Percentiles rank a stretch among this genome's conserved stretches.
phyloP scores from a whole-genome alignment of 2,329 filamentous ascomycete genomes.

The Alternaria gaisen region DNA sequence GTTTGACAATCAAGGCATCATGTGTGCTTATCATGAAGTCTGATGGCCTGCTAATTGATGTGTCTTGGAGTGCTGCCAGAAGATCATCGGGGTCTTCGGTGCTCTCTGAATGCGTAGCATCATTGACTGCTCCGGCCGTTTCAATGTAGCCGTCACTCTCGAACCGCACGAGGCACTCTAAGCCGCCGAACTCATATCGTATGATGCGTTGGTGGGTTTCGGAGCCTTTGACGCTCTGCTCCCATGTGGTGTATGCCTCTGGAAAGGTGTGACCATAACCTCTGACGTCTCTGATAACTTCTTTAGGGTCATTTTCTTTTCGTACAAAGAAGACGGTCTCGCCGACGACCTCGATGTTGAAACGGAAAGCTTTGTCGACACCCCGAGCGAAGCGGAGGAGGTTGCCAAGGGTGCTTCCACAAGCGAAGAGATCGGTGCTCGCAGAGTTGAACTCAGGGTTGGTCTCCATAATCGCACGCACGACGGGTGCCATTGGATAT shows the following conservation, averaged over 20 bases:
- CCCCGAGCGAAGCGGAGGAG: conserved; percentile 65
- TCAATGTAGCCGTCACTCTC: conserved; percentile 66
- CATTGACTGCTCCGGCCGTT: background rate
- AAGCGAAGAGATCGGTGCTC: conserved; percentile 65
- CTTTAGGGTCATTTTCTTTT: conserved; percentile 67
- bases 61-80: conserved; percentile 17
- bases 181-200: conserved; percentile 64
- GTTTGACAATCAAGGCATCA: conserved; percentile 27
- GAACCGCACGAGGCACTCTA: conserved; percentile 64
- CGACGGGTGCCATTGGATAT: conserved; percentile 62
- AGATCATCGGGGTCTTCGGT: conserved; percentile 16
- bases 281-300: conserved; percentile 62
- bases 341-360: conserved; percentile 65
- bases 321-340: conserved; percentile 70
- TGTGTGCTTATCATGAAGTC: background rate
- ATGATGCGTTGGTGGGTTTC: conserved; percentile 70
- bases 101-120: background rate
- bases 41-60: conserved; percentile 14
- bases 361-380: conserved; percentile 62
- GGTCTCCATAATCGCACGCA: conserved; percentile 54
- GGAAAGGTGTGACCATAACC: conserved; percentile 75
- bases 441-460: conserved; percentile 49
- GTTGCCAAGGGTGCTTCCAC: conserved; percentile 68
- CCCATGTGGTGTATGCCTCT: conserved; percentile 72
- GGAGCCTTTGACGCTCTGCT: conserved; percentile 62